phyloP scores from a whole-genome alignment of 2,329 filamentous ascomycete species.

The Aspergillus hortae region DNA sequence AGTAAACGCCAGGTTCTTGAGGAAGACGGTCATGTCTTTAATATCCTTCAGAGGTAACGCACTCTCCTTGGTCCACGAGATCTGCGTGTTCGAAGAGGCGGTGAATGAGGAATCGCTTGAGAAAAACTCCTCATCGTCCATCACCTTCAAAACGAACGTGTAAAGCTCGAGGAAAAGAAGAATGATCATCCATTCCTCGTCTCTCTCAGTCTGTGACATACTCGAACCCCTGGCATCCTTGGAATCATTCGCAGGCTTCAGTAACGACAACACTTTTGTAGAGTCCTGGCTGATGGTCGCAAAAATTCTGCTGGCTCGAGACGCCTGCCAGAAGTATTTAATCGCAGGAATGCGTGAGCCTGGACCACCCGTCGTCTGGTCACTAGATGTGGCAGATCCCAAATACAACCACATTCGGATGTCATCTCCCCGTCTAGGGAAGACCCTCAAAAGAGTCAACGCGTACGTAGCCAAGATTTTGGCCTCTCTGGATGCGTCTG shows the following conservation, averaged over 20 bases:
- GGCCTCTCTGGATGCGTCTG: slow-evolving; percentile 55
- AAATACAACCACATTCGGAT: slow-evolving; percentile 93
- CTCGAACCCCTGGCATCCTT: slow-evolving; percentile 17
- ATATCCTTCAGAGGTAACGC: slow-evolving; percentile 70
- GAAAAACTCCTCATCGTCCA: slow-evolving; percentile 96
- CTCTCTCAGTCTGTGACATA: slow-evolving; percentile 38
- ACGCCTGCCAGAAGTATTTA: slow-evolving; percentile 79
- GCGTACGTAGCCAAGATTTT: slow-evolving; percentile 81
- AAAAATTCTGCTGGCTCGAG: slow-evolving; percentile 57
- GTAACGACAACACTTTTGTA: slow-evolving; percentile 54
- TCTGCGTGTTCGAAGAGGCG: slow-evolving; percentile 48
- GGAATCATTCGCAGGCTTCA: slow-evolving; percentile 48
- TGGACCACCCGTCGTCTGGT: slow-evolving; percentile 28
- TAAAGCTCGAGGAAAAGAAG: slow-evolving; percentile 92
- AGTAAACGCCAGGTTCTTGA: slow-evolving; percentile 87
- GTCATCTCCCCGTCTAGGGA: slow-evolving; percentile 76
- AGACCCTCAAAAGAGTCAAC: slow-evolving; percentile 78
- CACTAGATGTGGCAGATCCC: slow-evolving; percentile 55
- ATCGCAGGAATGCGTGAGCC: slow-evolving; percentile 59
- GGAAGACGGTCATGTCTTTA: slow-evolving; percentile 70
- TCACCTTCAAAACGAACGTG: slow-evolving; percentile 84
- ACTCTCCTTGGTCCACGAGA: slow-evolving; percentile 58
- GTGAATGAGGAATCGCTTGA: slow-evolving; percentile 50
- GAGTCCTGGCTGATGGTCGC: slow-evolving; percentile 55
- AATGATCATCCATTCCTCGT: slow-evolving; percentile 81